phyloP scores from a whole-genome alignment of 2,329 filamentous ascomycete genomes.

The Sclerotinia spermophila region DNA sequence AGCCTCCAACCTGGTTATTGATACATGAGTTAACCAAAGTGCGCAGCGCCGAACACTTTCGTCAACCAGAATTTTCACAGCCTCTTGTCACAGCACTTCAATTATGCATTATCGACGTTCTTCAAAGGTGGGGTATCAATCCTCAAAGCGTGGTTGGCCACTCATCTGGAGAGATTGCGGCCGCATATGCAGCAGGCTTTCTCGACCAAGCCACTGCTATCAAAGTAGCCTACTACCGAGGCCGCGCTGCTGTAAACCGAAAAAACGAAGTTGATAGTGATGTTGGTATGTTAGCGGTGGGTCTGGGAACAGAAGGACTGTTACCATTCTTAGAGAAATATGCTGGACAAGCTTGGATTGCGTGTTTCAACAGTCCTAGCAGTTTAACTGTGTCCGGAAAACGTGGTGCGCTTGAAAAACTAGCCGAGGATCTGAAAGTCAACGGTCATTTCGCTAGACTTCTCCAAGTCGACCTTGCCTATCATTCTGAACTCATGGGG shows the following conservation, averaged over 20 bases:
- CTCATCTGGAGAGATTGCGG: constrained; percentile 47
- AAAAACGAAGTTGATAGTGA: neutral
- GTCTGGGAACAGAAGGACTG: constrained; percentile 20
- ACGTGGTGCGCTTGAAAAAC: constrained; percentile 7
- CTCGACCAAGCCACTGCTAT: constrained; percentile 28
- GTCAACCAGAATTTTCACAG: constrained; percentile 30
- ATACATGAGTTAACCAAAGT: neutral
- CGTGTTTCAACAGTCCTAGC: constrained; percentile 34
- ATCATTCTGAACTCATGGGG: constrained; percentile 32
- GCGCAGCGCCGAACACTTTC: neutral
- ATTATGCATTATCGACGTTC: constrained; percentile 42
- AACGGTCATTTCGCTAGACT: constrained; percentile 25
- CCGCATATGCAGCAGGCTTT: constrained; percentile 42
- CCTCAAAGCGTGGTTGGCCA: constrained; percentile 43
- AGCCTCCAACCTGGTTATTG: constrained; percentile 16
- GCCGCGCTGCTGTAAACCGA: constrained; percentile 3
- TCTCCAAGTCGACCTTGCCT: constrained; percentile 30
- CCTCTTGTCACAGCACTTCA: constrained; percentile 47
- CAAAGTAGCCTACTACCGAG: constrained; percentile 22
- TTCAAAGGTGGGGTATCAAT: constrained; percentile 43
- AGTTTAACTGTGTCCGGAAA: constrained; percentile 32
- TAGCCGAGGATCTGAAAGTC: constrained; percentile 20
- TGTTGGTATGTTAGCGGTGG: constrained; percentile 23
- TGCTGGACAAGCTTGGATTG: constrained; percentile 21
- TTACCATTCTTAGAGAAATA: constrained; percentile 9